These are phyloP conservation scores for Nakaseomyces uthaithaninus DNA, from an alignment of 1,139 yeast species.

Conservation along the genomic window DNA sequence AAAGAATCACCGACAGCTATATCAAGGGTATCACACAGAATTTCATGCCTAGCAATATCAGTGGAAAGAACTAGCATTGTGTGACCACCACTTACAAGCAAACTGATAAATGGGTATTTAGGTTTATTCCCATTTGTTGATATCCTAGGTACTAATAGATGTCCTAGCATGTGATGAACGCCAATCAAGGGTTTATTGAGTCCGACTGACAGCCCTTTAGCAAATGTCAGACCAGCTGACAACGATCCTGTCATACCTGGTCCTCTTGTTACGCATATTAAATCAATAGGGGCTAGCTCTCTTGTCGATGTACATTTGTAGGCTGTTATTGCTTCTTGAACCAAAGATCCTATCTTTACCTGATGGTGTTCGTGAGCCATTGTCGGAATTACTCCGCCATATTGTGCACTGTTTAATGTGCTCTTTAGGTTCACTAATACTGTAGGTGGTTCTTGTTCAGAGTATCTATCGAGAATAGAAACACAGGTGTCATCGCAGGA, in stretches of 20 bases:
- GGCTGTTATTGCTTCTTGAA: slow-evolving; percentile 33
- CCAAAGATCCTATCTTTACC: slow-evolving; percentile 41
- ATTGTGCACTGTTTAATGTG: slow-evolving; percentile 56
- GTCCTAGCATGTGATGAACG: slow-evolving; percentile 96
- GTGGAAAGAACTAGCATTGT: slow-evolving; percentile 73
- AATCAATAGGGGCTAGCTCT: slow-evolving; percentile 45
- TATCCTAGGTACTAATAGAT: slow-evolving; percentile 63
- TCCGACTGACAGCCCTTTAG: slow-evolving; percentile 76
- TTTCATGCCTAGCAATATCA: slow-evolving; percentile 55
- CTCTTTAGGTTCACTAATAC: slow-evolving; percentile 53
- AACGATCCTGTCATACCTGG: slow-evolving; percentile 96
- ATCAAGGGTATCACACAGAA: slow-evolving; percentile 69
- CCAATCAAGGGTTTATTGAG: slow-evolving; percentile 75
- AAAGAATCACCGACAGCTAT: slow-evolving; percentile 91
- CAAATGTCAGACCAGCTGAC: slow-evolving; percentile 72
- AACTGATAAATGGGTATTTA: slow-evolving; percentile 66
- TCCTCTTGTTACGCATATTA: slow-evolving; percentile 86
- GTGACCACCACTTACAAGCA: slow-evolving; percentile 91
- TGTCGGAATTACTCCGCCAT: slow-evolving; percentile 87
- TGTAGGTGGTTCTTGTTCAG: slow-evolving; percentile 36
- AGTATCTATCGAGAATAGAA: slow-evolving; percentile 53
- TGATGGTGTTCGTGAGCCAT: slow-evolving; percentile 81
- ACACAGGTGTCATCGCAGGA: slow-evolving; percentile 96
- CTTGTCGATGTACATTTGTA: slow-evolving; percentile 21
- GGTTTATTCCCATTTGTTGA: slow-evolving; percentile 33